Base-by-base conservation (phyloP, 176 grass and related monocot genomes). In the Chrysopogon serrulatus region DNA sequence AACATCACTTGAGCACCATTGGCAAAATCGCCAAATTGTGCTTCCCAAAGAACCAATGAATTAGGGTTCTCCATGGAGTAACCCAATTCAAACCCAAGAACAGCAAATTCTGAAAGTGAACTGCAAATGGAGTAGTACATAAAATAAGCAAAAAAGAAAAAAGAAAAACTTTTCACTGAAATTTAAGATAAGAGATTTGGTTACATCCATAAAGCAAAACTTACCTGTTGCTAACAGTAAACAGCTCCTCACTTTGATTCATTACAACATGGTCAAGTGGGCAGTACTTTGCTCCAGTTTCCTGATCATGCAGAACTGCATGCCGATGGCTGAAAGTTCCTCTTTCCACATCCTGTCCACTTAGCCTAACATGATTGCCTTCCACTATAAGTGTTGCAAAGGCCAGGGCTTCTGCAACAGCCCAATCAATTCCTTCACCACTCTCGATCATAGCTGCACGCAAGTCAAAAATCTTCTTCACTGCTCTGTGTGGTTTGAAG, bases 21-120 rank as follows among this genome's bases (percentile, higher is more conserved):
- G 48, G 95, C 13, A 21, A 98, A 98, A 76, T 98, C 95, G 43
- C 95, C 95, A 82, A 98, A 98, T 59, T 98, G 95, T 79, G 92
- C 95, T 88, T 98, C 95, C 95, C 95, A 98, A 63, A 98, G 82
- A 17, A 98, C 89, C 68, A 95, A 78, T 51, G 95, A 98, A 86
- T 98, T 98, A 35, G 95, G 95, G 80, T 98, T 98, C 82, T 98
- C 95, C 95, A 98, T 98, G 21, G 91, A 95, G 79, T 98, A 98
- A 73, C 95, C 95, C 92, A 95, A 77, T 82, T 98, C 95, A 90
- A 93, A 98, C 39, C 95, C 95, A 86, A 98, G 85, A 73, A 98
- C 95, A 84, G 95, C 95, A 90, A 98, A 98, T 69, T 98, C 95
- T 80, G 95, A 98, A 76, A 98, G 90, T 59, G 95, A 98, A 93